A percentile compares a stretch with the other conserved stretches of the same genome.
Conservation (phyloP, 805 yeast genomes). For the Sugiyamaella chiloensis region DNA sequence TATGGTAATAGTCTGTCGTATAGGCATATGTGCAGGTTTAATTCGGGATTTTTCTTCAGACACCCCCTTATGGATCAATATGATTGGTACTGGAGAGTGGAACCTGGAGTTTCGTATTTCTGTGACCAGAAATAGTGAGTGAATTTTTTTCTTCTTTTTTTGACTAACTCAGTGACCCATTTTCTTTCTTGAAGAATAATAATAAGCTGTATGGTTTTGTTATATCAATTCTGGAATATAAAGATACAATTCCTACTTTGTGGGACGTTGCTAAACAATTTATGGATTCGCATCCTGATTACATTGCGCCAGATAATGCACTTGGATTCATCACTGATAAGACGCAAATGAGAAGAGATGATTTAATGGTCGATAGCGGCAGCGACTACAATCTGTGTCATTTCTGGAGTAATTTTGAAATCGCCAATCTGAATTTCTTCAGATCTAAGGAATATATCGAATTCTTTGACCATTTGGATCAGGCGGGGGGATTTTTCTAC, state of each 20-base stretch:
- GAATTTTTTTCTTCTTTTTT: not conserved
- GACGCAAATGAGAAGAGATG: slow-evolving; percentile 40
- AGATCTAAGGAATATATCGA: slow-evolving; percentile 62
- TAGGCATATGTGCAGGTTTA: slow-evolving; percentile 94
- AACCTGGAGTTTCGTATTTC: slow-evolving; percentile 83
- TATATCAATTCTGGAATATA: slow-evolving; percentile 76
- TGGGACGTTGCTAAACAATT: slow-evolving; percentile 73
- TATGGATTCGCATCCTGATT: slow-evolving; percentile 55
- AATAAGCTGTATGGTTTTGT: slow-evolving; percentile 85
- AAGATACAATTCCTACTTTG: slow-evolving; percentile 78
- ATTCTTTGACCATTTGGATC: slow-evolving; percentile 66
- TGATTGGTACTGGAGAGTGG: slow-evolving; percentile 93
- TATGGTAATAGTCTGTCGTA: slow-evolving; percentile 67
- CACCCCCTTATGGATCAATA: slow-evolving; percentile 68
- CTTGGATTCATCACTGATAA: slow-evolving; percentile 55
- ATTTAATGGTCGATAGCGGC: slow-evolving; percentile 39
- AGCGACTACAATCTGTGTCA: slow-evolving; percentile 79
- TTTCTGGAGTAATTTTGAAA: slow-evolving; percentile 84
- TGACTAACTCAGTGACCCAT: slow-evolving; percentile 59
- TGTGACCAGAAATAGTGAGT: slow-evolving; percentile 55
- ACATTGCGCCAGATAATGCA: slow-evolving; percentile 62
- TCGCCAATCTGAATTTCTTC: slow-evolving; percentile 73
- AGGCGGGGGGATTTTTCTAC: slow-evolving; percentile 78
- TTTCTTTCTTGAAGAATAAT: slow-evolving; percentile 71
- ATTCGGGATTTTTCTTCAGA: slow-evolving; percentile 85